Conservation (phyloP, 1,284 basidiomycete species). For the Hypsizygus ulmarius region DNA sequence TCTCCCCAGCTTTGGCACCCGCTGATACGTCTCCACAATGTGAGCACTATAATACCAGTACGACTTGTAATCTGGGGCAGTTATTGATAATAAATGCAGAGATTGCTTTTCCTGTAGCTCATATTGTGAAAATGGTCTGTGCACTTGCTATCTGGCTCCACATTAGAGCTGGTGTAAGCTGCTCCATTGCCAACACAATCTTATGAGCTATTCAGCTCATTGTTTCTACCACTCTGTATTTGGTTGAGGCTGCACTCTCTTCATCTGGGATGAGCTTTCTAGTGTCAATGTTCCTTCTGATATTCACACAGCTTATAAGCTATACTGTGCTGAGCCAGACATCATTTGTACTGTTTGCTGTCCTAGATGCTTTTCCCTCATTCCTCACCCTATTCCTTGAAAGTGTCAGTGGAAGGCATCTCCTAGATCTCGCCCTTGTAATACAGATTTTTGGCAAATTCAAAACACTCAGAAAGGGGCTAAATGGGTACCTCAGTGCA, state of each 20-base stretch:
- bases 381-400: not conserved
- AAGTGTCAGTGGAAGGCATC: conserved; percentile 1
- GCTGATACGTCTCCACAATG: too few relatives aligned
- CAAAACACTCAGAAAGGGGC: not conserved
- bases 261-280: too few relatives aligned
- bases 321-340: conserved; percentile 1
- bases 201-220: not conserved
- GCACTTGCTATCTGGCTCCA: conserved; percentile 3
- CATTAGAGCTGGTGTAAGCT: conserved; percentile 5
- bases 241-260: too few relatives aligned
- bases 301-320: not conserved
- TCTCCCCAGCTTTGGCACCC: not conserved
- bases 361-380: not conserved
- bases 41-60: too few relatives aligned
- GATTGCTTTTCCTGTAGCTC: not conserved
- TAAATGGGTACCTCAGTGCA: not conserved
- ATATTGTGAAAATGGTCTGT: conserved; percentile 5
- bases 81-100: not conserved
- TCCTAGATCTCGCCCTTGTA: conserved; percentile 1
- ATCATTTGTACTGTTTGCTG: conserved; percentile 6
- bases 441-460: conserved; percentile 2
- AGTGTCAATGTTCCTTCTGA: not conserved
- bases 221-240: not conserved
- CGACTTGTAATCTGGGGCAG: too few relatives aligned
- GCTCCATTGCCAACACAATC: conserved; percentile 1